Conservation (phyloP, 2,329 filamentous ascomycete genomes). For the Penicillium palitans region DNA sequence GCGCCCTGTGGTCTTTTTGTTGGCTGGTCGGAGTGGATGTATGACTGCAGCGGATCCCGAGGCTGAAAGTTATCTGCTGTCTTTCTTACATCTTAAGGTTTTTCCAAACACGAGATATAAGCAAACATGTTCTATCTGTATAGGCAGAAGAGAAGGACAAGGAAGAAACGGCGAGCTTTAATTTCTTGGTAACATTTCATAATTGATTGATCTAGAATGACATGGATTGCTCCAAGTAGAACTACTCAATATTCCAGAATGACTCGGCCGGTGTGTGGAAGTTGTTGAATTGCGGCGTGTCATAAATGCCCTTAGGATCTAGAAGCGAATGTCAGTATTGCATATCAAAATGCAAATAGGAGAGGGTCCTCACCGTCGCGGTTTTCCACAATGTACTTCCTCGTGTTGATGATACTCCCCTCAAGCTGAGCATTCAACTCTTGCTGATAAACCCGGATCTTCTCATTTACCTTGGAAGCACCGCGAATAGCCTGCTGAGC, state of each 20-base stretch:
- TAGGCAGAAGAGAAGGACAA: not conserved
- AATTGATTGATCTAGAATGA: not conserved
- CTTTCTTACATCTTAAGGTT: not conserved
- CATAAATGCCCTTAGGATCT: slow-evolving; percentile 57
- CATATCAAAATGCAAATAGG: not conserved
- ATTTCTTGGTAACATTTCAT: not conserved
- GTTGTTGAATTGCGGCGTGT: slow-evolving; percentile 37
- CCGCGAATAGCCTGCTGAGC: slow-evolving; percentile 56
- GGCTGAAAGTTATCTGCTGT: not conserved
- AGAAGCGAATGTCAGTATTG: slow-evolving; percentile 6
- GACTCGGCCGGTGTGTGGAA: not conserved
- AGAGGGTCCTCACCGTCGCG: slow-evolving; percentile 51
- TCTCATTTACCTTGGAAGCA: slow-evolving; percentile 51
- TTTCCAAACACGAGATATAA: not conserved
- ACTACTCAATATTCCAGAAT: not conserved
- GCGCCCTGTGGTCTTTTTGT: not conserved
- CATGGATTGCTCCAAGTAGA: not conserved
- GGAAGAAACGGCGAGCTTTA: not conserved
- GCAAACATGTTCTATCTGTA: not conserved
- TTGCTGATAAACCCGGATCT: slow-evolving; percentile 49
- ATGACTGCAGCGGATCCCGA: not conserved
- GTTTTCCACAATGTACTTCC: slow-evolving; percentile 54
- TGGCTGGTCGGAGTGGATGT: not conserved
- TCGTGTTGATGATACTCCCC: slow-evolving; percentile 50
- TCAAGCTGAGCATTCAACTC: slow-evolving; percentile 52